Evolutionary conservation across 257 asterid species (phyloP), one percentile per base, ranked within the genome.

Genomic region (Solanum sejunctum): DNA sequence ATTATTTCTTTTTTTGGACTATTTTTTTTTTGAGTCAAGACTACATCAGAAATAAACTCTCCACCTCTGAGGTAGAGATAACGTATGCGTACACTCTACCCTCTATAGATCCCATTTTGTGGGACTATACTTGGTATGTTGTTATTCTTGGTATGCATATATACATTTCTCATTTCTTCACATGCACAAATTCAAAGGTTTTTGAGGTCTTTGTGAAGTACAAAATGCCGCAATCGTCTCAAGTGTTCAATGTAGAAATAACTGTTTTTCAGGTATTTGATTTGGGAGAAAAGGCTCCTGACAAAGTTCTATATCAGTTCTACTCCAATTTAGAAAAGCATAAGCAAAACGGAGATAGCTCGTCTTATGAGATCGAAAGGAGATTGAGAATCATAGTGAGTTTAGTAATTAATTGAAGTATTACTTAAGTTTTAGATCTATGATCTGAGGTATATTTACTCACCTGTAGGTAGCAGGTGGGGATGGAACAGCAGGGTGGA

Each of bases 401-500:
- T 92, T 88, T 21, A 61, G 71, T 71, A 43, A 32, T 43, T n/a
- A 49, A 17, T 81, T 51, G 41, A 58, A 28, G 18, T 80, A 45
- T 81, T 82, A 43, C 47, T 17, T 28, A 6, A 84, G 56, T 60
- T 70, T 86, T 71, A 32, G 54, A 73, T 84, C 39, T 75, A 61
- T 36, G 39, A 36, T 86, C 85, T 83, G 28, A 84, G 51, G 43
- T 84, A 49, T 83, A 80, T 54, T n/a, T 56, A 18, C 28, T 70
- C 79, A 16, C 54, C 54, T 70, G 32, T 87, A 97, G 98, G 99
- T 95, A 83, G 98, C 99, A 13, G 98, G 99, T 71, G 99, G 98
- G 52, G 98, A 97, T 90, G 99, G 99, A 66, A 97, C 98, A 9
- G 98, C 99, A 81, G 98, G 97, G 45, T 97, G 98, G 99, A 95